Evolutionary conservation across 2,329 filamentous ascomycete genomes (phyloP), one percentile per base, ranked within the genome.

Genomic region (Colletotrichum gloeosporioides): DNA sequence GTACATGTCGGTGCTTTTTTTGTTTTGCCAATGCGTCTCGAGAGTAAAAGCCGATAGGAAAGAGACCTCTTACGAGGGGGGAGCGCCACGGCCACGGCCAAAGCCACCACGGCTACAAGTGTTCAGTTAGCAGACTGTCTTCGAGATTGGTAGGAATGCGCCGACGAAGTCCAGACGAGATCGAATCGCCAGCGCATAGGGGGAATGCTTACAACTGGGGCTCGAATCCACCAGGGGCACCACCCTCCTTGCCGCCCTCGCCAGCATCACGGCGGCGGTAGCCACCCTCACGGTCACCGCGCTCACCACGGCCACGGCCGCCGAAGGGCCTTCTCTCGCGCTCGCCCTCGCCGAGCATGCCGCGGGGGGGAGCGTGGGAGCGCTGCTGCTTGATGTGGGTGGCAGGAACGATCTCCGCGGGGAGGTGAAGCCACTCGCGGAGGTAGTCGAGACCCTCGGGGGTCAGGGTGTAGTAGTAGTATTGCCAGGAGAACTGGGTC

Each of bases 321-420:
- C 89, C 90, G 85, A 95, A 95, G 82, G 94, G 93, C 89, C 95
- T 93, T 86, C 94, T 92, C 91, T 97, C 95, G 89, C 91, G 91
- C 86, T 93, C 92, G 80, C 91, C 89, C 87, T 98, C 96, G 84
- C 96, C 96, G 91, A 99, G 93, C 97, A 99, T 99, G 87, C 97
- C 97, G 86, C 97, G 96, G 86, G 97, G 96, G 89, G 96, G 96
- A 90, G 96, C 96, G 90, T 98, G 96, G 84, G 95, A 97, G 89
- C 97, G 95, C 93, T 98, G 96, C 92, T 98, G 96, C 95, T 99
- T 99, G 92, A 99, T 99, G 94, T 99, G 97, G 85, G 97, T 99
- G 85, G 98, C 96, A 83, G 97, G 97, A 82, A 99, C 97, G 87
- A 99, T 98, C 93, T 99, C 97, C 87, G 97, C 96, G 85, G 97